phyloP scores from a whole-genome alignment of 2,329 filamentous ascomycete species.

The Pseudocercospora musae region DNA sequence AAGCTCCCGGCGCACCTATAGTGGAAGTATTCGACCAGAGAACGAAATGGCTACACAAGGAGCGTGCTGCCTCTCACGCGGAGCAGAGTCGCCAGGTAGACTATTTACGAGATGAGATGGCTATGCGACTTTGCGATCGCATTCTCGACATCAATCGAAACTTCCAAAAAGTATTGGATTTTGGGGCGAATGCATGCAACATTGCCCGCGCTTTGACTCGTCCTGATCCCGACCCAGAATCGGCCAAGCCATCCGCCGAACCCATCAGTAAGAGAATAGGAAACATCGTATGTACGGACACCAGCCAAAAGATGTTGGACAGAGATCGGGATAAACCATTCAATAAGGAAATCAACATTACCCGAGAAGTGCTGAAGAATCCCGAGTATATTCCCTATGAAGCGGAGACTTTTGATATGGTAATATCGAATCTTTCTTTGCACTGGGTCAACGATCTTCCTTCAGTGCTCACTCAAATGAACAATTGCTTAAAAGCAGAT shows the following conservation, averaged over 20 bases:
- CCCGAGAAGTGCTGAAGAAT: slow-evolving; percentile 69
- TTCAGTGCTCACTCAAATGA: slow-evolving; percentile 77
- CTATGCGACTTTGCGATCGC: slow-evolving; percentile 76
- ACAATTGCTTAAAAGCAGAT: slow-evolving; percentile 83
- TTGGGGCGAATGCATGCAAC: slow-evolving; percentile 94
- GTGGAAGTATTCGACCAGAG: slow-evolving; percentile 88
- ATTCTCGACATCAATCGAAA: slow-evolving; percentile 88
- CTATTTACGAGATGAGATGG: slow-evolving; percentile 92
- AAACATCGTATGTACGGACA: slow-evolving; percentile 76
- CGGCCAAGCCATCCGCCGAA: slow-evolving; percentile 56
- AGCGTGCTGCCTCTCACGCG: slow-evolving; percentile 70
- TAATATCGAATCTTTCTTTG: slow-evolving; percentile 82
- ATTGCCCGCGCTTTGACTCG: slow-evolving; percentile 74
- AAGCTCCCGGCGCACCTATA: slow-evolving; percentile 70
- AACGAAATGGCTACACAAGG: slow-evolving; percentile 87
- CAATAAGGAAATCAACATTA: slow-evolving; percentile 69
- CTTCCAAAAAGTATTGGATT: slow-evolving; percentile 80
- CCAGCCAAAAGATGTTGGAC: slow-evolving; percentile 72
- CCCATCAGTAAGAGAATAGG: slow-evolving; percentile 69
- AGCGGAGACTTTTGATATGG: slow-evolving; percentile 77
- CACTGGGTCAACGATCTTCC: slow-evolving; percentile 99
- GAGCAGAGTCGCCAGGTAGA: slow-evolving; percentile 76
- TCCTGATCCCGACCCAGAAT: slow-evolving; percentile 62
- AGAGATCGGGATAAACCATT: slow-evolving; percentile 73
- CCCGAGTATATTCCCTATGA: slow-evolving; percentile 74